These are phyloP conservation scores for Coniochaeta sp. DNA, from an alignment of 2,329 filamentous ascomycete genomes.

Conservation along the genomic window DNA sequence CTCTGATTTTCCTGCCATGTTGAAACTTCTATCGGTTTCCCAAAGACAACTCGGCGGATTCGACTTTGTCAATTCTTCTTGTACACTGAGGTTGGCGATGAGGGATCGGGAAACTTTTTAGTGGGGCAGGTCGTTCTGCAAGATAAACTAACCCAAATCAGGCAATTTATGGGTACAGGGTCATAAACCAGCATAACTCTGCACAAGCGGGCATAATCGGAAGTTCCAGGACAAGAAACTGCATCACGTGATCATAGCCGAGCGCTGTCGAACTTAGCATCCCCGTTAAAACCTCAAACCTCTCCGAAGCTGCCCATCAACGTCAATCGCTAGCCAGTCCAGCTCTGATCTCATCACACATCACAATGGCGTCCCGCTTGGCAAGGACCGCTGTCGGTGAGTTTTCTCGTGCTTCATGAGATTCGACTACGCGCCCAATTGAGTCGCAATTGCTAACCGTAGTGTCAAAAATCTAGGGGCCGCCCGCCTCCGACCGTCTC, in stretches of 20 bases:
- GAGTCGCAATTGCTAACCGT: conserved; percentile 13
- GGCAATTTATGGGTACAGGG: too few relatives aligned
- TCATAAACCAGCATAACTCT: too few relatives aligned
- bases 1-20: conserved; percentile 1
- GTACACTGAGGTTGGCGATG: neutral
- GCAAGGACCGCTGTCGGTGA: conserved; percentile 91
- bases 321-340: conserved; percentile 33
- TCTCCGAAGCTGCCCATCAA: conserved; percentile 28
- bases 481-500: conserved; percentile 77
- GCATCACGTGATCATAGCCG: conserved; percentile 2
- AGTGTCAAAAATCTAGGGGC: conserved; percentile 55
- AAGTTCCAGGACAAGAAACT: neutral
- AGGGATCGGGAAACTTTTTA: neutral
- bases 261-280: conserved; percentile 26
- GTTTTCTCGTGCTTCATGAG: conserved; percentile 29
- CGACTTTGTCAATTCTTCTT: neutral
- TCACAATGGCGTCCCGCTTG: conserved; percentile 96
- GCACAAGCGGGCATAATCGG: neutral
- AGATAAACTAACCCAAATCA: too few relatives aligned
- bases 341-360: conserved; percentile 43
- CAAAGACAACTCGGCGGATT: neutral
- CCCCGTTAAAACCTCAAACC: conserved; percentile 35
- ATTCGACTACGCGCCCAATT: conserved; percentile 19
- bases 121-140: too few relatives aligned
- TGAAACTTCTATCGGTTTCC: neutral